Evolutionary conservation across 2,329 filamentous ascomycete genomes (phyloP), one percentile per base, ranked within the genome.

Genomic region (Diaporthe ilicicola): DNA sequence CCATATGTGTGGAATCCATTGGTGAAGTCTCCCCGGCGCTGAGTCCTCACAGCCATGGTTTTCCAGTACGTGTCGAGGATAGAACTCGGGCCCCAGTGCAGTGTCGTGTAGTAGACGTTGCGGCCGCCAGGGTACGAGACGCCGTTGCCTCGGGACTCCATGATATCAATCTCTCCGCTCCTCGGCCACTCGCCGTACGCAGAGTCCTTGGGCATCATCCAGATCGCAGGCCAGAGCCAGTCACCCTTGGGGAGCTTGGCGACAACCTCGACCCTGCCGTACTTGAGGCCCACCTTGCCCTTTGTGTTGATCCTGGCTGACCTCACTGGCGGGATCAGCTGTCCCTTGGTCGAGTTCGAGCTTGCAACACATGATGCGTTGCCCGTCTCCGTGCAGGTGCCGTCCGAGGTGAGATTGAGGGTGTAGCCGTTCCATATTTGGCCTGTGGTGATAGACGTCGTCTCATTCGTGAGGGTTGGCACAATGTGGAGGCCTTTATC

Each of bases 111-210:
- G 71, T 82, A 79, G 10, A 80, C 77, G 73, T 87, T 81, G 39
- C 82, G 80, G 19, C 85, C 84, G 27, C 85, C 84, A 27, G 76
- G 68, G 74, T 84, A 84, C 34, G 75, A 74, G 29, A 77, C 76
- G 37, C 78, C 76, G 73, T 88, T 88, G 55, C 87, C 87, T 37
- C 85, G 79, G 39, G 80, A 79, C 77, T 87, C 85, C 73, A 82
- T 81, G 51, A 88, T 85, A 76, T 89, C 86, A 67, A 88, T 88
- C 75, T 88, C 86, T 29, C 86, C 86, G 70, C 82, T 84, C 32
- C 79, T 77, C 9, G 86, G 86, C 86, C 86, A 89, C 12, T 74
- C 74, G 37, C 86, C 86, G 74, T 88, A 88, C 4, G 78, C 80
- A 17, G 78, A 79, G 51, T 83, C 77, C 73, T 82, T 80, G 6